These are phyloP conservation scores for Trametes sanguinea DNA, from an alignment of 768 basidiomycete species.

Conservation along the genomic window DNA sequence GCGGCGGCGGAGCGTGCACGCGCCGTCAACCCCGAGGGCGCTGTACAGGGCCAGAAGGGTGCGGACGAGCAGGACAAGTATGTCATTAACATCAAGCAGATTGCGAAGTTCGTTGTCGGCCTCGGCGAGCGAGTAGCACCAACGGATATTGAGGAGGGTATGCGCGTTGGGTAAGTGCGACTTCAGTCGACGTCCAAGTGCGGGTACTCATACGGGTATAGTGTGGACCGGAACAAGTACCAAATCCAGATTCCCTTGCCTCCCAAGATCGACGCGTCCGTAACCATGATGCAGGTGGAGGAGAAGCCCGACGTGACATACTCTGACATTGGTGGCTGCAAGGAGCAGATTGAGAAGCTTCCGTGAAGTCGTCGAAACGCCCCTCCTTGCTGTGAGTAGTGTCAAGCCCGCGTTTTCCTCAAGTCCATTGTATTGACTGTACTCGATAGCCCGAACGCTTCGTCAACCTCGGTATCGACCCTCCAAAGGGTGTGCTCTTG, in stretches of 20 bases:
- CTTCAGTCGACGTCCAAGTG: not conserved
- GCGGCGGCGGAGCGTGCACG: slow-evolving; percentile 76
- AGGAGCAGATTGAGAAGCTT: slow-evolving; percentile 99
- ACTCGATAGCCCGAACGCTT: slow-evolving; percentile 92
- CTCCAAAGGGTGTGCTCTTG: slow-evolving; percentile 95
- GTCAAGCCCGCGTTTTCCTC: not conserved
- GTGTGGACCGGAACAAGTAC: slow-evolving; percentile 95
- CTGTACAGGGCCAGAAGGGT: slow-evolving; percentile 85
- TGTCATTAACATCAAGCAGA: slow-evolving; percentile 99
- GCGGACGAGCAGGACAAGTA: slow-evolving; percentile 99
- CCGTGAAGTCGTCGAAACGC: slow-evolving; percentile 97
- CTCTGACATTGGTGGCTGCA: slow-evolving; percentile 97
- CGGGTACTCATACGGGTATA: slow-evolving; percentile 33
- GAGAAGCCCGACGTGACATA: slow-evolving; percentile 99
- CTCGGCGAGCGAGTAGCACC: slow-evolving; percentile 95
- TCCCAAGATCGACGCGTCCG: slow-evolving; percentile 98
- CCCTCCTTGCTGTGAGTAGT: slow-evolving; percentile 78
- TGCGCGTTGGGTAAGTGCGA: slow-evolving; percentile 93
- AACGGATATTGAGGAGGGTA: slow-evolving; percentile 99
- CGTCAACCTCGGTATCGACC: slow-evolving; percentile 97
- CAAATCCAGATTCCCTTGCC: slow-evolving; percentile 98
- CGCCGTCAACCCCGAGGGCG: slow-evolving; percentile 76
- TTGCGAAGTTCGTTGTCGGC: slow-evolving; percentile 98
- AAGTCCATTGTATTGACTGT: not conserved
- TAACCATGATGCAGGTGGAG: slow-evolving; percentile 99